Conservation (phyloP, 2,329 filamentous ascomycete species). For the Ophiocordyceps unilateralis region DNA sequence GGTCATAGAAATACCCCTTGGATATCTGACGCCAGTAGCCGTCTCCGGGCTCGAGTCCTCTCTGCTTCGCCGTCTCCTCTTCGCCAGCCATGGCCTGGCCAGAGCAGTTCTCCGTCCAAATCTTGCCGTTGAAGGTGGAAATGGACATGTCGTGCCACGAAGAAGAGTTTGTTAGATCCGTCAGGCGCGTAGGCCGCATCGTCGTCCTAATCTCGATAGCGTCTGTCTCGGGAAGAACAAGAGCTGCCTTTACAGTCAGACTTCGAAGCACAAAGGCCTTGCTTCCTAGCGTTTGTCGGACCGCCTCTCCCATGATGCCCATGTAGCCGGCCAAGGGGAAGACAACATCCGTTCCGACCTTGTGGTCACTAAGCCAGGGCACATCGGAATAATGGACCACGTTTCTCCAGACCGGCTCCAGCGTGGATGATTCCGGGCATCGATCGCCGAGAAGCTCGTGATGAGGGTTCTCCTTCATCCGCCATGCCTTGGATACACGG, state of each 20-base stretch:
- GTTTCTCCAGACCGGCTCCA: constrained; percentile 22
- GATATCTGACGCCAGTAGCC: neutral
- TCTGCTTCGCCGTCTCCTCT: neutral
- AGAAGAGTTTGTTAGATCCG: constrained; percentile 1
- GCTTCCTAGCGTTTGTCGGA: constrained; percentile 5
- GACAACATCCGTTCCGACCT: constrained; percentile 19
- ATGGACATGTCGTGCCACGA: constrained; percentile 5
- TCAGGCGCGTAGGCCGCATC: constrained; percentile 2
- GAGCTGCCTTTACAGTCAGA: constrained; percentile 2
- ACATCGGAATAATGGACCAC: constrained; percentile 18
- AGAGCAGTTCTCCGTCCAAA: constrained; percentile 4
- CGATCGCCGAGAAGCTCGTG: constrained; percentile 14
- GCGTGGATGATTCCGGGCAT: constrained; percentile 11
- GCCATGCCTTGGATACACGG: constrained; percentile 9
- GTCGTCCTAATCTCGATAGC: constrained; percentile 4
- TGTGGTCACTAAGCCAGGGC: constrained; percentile 27
- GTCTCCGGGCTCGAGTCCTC: neutral
- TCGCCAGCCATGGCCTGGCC: constrained; percentile 3
- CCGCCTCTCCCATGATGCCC: constrained; percentile 24
- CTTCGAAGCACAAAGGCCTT: constrained; percentile 2
- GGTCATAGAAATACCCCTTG: neutral
- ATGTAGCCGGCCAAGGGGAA: constrained; percentile 26
- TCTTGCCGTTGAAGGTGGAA: constrained; percentile 3
- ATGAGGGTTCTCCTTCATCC: constrained; percentile 5
- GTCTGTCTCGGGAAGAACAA: constrained; percentile 2